These are phyloP conservation scores for Gynostemma pentaphyllum DNA, from an alignment of 306 rosid species.

Conservation along the genomic window DNA sequence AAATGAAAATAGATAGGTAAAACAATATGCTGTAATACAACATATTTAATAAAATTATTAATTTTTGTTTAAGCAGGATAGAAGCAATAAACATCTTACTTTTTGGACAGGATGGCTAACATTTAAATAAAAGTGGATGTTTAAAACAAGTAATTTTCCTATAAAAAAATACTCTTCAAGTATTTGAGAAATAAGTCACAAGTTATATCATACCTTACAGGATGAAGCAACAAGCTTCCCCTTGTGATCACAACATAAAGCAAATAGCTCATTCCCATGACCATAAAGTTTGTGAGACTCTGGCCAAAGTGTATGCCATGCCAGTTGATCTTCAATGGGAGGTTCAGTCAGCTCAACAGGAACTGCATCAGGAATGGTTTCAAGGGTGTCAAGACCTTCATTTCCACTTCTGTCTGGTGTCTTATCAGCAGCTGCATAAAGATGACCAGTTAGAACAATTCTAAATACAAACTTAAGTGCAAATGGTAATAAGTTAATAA, in stretches of 20 bases:
- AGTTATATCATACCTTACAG: conserved; percentile 59
- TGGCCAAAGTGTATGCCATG: conserved; percentile 98
- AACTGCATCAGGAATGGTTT: conserved; percentile 81
- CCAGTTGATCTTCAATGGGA: conserved; percentile 94
- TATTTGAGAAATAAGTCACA: background rate
- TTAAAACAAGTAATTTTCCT: too few relatives aligned
- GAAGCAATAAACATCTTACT: background rate
- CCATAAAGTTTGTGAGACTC: conserved; percentile 97
- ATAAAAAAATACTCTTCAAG: too few relatives aligned
- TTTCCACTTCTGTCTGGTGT: conserved; percentile 31
- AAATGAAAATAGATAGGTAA: background rate
- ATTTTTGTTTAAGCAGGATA: background rate
- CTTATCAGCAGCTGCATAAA: conserved; percentile 47
- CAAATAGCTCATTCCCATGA: conserved; percentile 89
- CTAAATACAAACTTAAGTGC: background rate
- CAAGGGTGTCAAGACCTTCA: conserved; percentile 68
- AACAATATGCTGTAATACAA: background rate
- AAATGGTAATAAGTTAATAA: background rate
- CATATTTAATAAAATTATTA: background rate
- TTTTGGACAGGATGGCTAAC: background rate
- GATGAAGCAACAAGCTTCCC: conserved; percentile 92
- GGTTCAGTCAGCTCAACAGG: conserved; percentile 77
- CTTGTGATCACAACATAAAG: conserved; percentile 72
- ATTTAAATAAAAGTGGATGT: background rate
- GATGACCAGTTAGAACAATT: conserved; percentile 12